Evolutionary conservation across 2,329 filamentous ascomycete genomes (phyloP).

Genomic region (Stylonectria norvegica): DNA sequence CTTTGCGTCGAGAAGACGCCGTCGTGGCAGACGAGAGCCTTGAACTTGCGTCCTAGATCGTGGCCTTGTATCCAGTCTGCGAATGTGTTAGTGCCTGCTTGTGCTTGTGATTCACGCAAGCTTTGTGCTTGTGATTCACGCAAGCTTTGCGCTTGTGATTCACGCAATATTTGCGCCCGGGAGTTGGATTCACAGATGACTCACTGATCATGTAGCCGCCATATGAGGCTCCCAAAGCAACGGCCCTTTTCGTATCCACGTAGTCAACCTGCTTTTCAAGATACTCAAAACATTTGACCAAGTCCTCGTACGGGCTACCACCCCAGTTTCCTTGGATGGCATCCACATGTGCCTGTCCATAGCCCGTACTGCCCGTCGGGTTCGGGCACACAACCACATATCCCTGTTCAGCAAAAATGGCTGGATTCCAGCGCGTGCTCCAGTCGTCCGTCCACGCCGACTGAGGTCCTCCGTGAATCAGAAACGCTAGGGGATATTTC

Average conservation of each 20-base stretch:
- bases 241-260: constrained; percentile 65
- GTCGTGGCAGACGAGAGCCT: constrained; percentile 84
- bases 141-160: not conserved
- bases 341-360: constrained; percentile 73
- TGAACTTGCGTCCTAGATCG: constrained; percentile 76
- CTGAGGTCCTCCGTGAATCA: constrained; percentile 83
- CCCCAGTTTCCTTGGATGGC: constrained; percentile 81
- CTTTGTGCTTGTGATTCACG: not conserved
- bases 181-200: constrained; percentile 17
- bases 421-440: constrained; percentile 83
- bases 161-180: not conserved
- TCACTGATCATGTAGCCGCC: constrained; percentile 72
- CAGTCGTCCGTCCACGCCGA: constrained; percentile 72
- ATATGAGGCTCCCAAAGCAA: constrained; percentile 72
- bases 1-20: constrained; percentile 73
- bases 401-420: constrained; percentile 81
- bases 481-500: constrained; percentile 74
- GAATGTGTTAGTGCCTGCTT: constrained; percentile 26
- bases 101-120: not conserved
- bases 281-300: constrained; percentile 74
- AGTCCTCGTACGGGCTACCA: constrained; percentile 76
- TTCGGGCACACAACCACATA: constrained; percentile 82
- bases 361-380: constrained; percentile 78
- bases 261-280: constrained; percentile 63
- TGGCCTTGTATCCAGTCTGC: constrained; percentile 87